phyloP scores from a whole-genome alignment of 805 yeast genomes.

The Ogataea glucozyma region DNA sequence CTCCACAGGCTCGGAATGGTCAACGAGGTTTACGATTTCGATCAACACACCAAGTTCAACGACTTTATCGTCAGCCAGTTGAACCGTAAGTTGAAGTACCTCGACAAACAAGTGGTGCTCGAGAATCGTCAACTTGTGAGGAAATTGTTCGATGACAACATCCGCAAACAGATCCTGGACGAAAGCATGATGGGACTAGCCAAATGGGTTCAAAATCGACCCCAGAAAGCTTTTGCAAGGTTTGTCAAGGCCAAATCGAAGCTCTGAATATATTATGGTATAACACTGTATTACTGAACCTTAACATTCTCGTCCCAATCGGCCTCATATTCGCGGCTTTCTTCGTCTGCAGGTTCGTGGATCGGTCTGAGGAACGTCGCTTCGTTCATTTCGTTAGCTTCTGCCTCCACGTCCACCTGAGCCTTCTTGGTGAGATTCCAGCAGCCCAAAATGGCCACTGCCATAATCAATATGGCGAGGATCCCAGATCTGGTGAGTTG shows the following conservation, averaged over 20 bases:
- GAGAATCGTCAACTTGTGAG: constrained; percentile 48
- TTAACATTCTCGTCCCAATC: constrained; percentile 46
- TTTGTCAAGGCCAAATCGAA: constrained; percentile 54
- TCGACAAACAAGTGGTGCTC: constrained; percentile 47
- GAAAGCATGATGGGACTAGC: constrained; percentile 71
- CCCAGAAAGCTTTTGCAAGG: constrained; percentile 64
- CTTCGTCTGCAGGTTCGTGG: constrained; percentile 53
- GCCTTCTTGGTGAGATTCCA: constrained; percentile 41
- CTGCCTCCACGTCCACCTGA: constrained; percentile 17
- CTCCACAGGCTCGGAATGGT: constrained; percentile 60
- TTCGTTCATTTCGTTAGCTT: constrained; percentile 7
- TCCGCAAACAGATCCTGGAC: constrained; percentile 54
- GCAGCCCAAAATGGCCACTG: constrained; percentile 61
- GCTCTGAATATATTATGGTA: constrained; percentile 53
- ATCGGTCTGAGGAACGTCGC: constrained; percentile 39
- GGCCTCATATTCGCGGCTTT: constrained; percentile 54
- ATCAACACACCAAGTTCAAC: constrained; percentile 45
- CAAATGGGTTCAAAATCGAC: constrained; percentile 71
- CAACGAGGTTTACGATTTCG: constrained; percentile 52
- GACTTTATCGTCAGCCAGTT: constrained; percentile 39
- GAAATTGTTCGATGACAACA: constrained; percentile 31
- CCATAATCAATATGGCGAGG: constrained; percentile 67
- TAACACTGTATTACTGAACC: constrained; percentile 3
- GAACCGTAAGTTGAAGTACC: constrained; percentile 37
- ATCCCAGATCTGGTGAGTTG: constrained; percentile 88